These are phyloP conservation scores for Mycena alexandri DNA, from an alignment of 768 basidiomycete genomes.

Conservation along the genomic window DNA sequence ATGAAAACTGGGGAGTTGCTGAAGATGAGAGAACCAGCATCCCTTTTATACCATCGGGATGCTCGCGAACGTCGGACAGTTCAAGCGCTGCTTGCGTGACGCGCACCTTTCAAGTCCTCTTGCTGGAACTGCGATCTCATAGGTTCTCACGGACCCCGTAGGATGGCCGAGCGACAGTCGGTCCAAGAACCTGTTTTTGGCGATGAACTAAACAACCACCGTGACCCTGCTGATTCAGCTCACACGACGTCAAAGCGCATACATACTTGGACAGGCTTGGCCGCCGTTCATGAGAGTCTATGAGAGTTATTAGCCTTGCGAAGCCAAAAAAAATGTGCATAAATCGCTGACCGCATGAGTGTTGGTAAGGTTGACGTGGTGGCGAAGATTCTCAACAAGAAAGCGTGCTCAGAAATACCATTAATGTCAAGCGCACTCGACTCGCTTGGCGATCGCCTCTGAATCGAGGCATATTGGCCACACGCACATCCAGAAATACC, in stretches of 20 bases:
- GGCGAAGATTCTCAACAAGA: background rate
- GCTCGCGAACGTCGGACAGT: background rate
- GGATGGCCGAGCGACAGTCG: background rate
- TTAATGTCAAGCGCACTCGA: no score
- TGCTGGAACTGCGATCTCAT: conserved; percentile 9
- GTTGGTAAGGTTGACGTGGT: no score
- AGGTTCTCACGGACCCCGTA: conserved; percentile 13
- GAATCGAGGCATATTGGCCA: background rate
- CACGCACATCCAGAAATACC: conserved; percentile 20
- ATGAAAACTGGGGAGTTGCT: no score
- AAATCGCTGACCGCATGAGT: no score
- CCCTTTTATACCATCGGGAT: conserved; percentile 7
- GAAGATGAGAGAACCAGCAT: no score
- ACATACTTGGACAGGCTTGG: no score
- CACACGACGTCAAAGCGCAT: background rate
- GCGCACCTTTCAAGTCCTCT: background rate
- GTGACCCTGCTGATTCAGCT: conserved; percentile 3
- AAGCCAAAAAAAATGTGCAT: no score
- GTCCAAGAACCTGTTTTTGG: conserved; percentile 10
- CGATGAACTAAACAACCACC: no score
- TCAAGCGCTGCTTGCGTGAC: background rate
- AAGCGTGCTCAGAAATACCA: background rate
- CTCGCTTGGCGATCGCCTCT: background rate
- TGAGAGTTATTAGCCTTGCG: no score
- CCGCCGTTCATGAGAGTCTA: no score